These are phyloP conservation scores for Abrus precatorius DNA, from an alignment of 306 rosid species.

Conservation along the genomic window DNA sequence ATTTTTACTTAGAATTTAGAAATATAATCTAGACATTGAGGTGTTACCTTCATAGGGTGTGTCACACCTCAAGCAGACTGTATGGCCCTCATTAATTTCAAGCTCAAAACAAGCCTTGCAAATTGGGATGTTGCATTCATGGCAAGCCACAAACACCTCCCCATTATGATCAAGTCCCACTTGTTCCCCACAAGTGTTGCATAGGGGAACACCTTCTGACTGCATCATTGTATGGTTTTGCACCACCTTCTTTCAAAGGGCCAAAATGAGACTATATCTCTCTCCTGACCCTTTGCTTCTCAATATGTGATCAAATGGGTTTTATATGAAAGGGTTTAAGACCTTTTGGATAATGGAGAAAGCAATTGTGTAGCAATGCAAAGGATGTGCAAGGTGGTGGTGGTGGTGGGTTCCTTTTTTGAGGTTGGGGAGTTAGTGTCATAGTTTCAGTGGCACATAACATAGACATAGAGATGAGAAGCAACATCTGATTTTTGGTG, in stretches of 20 bases:
- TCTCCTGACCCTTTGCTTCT: slow-evolving; percentile 43
- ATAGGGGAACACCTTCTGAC: slow-evolving; percentile 65
- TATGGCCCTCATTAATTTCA: slow-evolving; percentile 75
- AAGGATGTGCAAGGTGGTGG: slow-evolving; percentile 53
- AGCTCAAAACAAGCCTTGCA: slow-evolving; percentile 77
- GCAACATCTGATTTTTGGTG: slow-evolving; percentile 53
- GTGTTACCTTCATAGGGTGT: slow-evolving; percentile 73
- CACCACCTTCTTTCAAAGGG: slow-evolving; percentile 36
- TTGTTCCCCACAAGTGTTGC: slow-evolving; percentile 86
- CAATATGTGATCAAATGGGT: slow-evolving; percentile 30
- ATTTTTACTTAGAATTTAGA: not conserved
- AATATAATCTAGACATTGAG: slow-evolving; percentile 23
- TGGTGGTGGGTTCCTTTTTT: slow-evolving; percentile 61
- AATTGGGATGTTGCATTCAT: slow-evolving; percentile 73
- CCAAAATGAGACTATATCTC: slow-evolving; percentile 27
- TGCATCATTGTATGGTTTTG: slow-evolving; percentile 63
- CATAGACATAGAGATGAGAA: slow-evolving; percentile 40
- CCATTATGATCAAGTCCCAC: slow-evolving; percentile 72
- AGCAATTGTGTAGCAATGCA: slow-evolving; percentile 43
- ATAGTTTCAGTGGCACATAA: slow-evolving; percentile 43
- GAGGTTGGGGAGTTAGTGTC: slow-evolving; percentile 82
- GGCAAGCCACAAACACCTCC: slow-evolving; percentile 82
- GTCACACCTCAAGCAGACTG: slow-evolving; percentile 73
- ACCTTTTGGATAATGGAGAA: slow-evolving; percentile 39
- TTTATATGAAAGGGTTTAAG: slow-evolving; percentile 57